Evolutionary conservation across 495 filamentous ascomycete species (phyloP), one percentile per base, ranked within the genome.

Genomic region (Tuber magnatum): DNA sequence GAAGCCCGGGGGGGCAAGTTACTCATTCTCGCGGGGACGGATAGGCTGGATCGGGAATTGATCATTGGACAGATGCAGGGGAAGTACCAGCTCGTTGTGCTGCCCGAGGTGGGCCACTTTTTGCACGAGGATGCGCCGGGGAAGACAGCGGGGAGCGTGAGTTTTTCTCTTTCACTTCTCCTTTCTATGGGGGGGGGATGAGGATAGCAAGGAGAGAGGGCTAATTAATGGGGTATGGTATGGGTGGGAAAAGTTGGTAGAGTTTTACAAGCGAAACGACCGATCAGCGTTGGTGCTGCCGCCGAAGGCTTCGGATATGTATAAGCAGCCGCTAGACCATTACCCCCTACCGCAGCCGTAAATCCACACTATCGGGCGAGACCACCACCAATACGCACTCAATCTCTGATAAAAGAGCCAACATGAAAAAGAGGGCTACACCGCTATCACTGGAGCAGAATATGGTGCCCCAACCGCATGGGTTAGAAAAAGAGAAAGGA

Each of bases 31-130:
- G 96, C 95, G 9, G 95, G 95, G 9, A 98, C 95, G 22, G 95
- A 99, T 84, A 87, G 96, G 73, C 84, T 99, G 70, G 95, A 98
- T 82, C 96, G 92, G 80, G 95, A 98, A 80, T 83, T 98, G 78
- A 97, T 94, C 85, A 98, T 98, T 82, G 95, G 93, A 24, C 95
- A 98, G 84, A 80, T 71, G 74, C 74, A 78, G 93, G 94, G 94
- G 0, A 97, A 97, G 86, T 99, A 97, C 82, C 94, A 97, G 74
- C 86, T 99, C 28, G 91, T 97, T 72, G 94, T 99, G 28, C 90
- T 98, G 76, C 96, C 96, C 0, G 92, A 97, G 83, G 94, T 94
- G 9, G 95, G 95, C 0, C 95, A 98, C 83, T 99, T 97, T 80
- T 88, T 99, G 70, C 96, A 98, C 76, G 95, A 99, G 83, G 95